phyloP scores from a whole-genome alignment of 2,329 filamentous ascomycete genomes.

The Aaosphaeria arxii region DNA sequence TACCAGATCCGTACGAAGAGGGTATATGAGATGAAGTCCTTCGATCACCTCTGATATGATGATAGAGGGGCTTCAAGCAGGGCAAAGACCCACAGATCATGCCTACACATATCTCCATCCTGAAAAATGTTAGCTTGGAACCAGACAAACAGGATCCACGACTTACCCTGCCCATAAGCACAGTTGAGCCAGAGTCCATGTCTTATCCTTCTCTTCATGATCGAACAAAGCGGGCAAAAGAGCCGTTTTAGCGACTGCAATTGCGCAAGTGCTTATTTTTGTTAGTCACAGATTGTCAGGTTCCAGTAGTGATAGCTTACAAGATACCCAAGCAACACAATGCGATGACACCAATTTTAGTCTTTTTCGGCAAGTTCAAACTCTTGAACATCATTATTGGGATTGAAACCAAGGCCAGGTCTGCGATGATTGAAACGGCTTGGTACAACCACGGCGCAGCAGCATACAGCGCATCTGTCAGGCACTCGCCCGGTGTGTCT shows the following conservation, averaged over 20 bases:
- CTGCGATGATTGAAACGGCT: neutral
- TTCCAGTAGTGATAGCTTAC: neutral
- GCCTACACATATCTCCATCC: no score
- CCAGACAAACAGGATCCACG: no score
- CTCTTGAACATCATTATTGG: neutral
- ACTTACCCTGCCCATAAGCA: no score
- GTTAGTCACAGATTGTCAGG: neutral
- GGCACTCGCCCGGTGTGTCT: neutral
- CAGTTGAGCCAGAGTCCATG: no score
- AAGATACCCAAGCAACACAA: neutral
- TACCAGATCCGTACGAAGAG: no score
- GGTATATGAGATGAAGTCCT: no score
- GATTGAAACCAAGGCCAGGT: neutral
- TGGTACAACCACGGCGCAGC: neutral
- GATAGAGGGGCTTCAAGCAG: no score
- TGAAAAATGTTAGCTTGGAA: no score
- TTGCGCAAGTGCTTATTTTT: neutral
- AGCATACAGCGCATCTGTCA: neutral
- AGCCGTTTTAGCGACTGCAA: neutral
- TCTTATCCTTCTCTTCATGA: no score
- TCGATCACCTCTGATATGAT: no score
- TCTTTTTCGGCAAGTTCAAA: neutral
- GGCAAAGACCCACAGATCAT: no score
- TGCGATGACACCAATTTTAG: neutral
- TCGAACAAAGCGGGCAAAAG: neutral